Evolutionary conservation across 2,329 filamentous ascomycete species (phyloP).

Genomic region (Myriangium duriaei): DNA sequence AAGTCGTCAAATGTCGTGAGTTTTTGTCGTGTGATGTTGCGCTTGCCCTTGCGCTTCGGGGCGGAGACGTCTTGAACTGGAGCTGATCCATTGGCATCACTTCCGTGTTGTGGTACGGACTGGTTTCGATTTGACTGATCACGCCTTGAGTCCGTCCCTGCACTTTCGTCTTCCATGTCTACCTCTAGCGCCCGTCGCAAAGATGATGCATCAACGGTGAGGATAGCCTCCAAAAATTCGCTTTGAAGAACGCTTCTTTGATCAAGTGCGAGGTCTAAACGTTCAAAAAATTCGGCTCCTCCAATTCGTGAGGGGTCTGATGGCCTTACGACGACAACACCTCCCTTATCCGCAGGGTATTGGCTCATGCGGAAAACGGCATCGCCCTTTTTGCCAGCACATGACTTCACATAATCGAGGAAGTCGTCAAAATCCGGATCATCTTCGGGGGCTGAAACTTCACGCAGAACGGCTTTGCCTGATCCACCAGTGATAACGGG

Average conservation of each 20-base stretch:
- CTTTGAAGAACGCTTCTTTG: slow-evolving; percentile 79
- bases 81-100: not conserved
- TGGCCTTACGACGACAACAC: slow-evolving; percentile 68
- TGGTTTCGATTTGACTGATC: slow-evolving; percentile 15
- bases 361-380: slow-evolving; percentile 19
- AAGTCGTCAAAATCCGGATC: slow-evolving; percentile 55
- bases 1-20: slow-evolving; percentile 46
- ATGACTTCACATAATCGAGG: slow-evolving; percentile 59
- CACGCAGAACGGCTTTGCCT: slow-evolving; percentile 65
- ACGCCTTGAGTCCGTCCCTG: not conserved
- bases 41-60: slow-evolving; percentile 16
- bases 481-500: slow-evolving; percentile 64
- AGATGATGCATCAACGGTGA: slow-evolving; percentile 62
- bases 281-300: slow-evolving; percentile 13
- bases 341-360: slow-evolving; percentile 24
- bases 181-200: slow-evolving; percentile 52
- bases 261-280: slow-evolving; percentile 57
- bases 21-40: slow-evolving; percentile 28
- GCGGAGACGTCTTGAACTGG: slow-evolving; percentile 5
- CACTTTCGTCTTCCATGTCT: slow-evolving; percentile 3
- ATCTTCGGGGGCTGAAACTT: slow-evolving; percentile 50
- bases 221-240: slow-evolving; percentile 81
- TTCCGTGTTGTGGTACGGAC: not conserved
- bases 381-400: slow-evolving; percentile 60
- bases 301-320: slow-evolving; percentile 38